These are phyloP conservation scores for Wickerhamiella alocasiicola DNA, from an alignment of 805 yeast genomes.

Conservation along the genomic window DNA sequence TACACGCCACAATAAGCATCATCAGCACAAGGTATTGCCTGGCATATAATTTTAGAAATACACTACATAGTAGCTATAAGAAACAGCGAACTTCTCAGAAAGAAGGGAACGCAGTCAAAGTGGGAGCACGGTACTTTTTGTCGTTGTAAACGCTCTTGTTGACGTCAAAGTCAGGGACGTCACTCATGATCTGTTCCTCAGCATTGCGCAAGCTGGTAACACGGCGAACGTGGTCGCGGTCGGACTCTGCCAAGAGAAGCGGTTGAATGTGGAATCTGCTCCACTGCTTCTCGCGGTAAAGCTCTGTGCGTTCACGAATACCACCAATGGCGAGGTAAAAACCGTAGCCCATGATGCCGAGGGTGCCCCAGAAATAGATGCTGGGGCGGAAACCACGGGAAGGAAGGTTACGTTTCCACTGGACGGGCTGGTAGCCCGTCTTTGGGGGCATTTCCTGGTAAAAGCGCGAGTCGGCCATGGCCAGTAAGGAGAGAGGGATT, in stretches of 20 bases:
- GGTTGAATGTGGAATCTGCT: constrained; percentile 63
- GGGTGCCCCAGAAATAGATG: constrained; percentile 52
- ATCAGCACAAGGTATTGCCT: too few relatives aligned
- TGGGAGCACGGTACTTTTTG: constrained; percentile 32
- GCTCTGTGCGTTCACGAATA: constrained; percentile 60
- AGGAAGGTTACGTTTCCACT: constrained; percentile 81
- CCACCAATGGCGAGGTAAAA: constrained; percentile 55
- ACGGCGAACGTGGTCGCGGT: constrained; percentile 65
- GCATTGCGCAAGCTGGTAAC: constrained; percentile 50
- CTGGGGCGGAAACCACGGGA: constrained; percentile 74
- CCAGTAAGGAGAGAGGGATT: constrained; percentile 6
- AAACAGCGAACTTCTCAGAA: constrained; percentile 13
- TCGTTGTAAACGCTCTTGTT: constrained; percentile 36
- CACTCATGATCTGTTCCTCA: constrained; percentile 56
- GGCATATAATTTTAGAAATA: too few relatives aligned
- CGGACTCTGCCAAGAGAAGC: constrained; percentile 67
- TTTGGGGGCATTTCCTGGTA: constrained; percentile 75
- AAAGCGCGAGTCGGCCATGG: constrained; percentile 10
- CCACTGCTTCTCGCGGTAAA: constrained; percentile 66
- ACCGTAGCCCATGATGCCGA: constrained; percentile 57
- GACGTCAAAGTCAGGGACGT: constrained; percentile 50
- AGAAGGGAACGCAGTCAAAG: constrained; percentile 25
- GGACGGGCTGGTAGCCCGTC: constrained; percentile 67
- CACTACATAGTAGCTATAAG: too few relatives aligned
- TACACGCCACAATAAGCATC: too few relatives aligned